phyloP scores from a whole-genome alignment of 306 rosid species.

The Argentina anserina region DNA sequence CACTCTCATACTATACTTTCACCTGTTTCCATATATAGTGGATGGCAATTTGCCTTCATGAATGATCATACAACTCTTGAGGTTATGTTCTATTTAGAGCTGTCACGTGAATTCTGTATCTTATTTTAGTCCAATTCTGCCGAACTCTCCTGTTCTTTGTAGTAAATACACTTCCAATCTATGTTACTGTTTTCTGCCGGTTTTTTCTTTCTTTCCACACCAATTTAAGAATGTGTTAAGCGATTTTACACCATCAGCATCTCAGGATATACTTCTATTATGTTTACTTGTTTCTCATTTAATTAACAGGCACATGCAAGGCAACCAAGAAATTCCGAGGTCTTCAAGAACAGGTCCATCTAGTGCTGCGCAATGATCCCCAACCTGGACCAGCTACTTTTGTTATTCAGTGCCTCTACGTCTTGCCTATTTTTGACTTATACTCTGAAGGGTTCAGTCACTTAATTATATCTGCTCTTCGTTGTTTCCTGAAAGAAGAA shows the following conservation, averaged over 20 bases:
- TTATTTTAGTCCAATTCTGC: not conserved
- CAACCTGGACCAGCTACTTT: constrained; percentile 84
- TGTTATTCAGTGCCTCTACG: constrained; percentile 69
- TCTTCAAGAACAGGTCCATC: constrained; percentile 76
- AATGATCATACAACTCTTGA: not conserved
- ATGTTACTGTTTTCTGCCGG: not conserved
- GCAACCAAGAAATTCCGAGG: constrained; percentile 82
- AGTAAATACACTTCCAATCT: not conserved
- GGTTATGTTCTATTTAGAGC: not conserved
- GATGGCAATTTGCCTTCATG: not conserved
- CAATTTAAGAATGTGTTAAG: not conserved
- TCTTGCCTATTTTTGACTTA: constrained; percentile 65
- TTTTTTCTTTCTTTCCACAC: not conserved
- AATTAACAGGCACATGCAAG: constrained; percentile 70
- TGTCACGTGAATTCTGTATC: not conserved
- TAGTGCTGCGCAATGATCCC: constrained; percentile 75
- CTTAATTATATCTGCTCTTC: constrained; percentile 70
- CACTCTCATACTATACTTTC: not conserved
- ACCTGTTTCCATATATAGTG: not conserved
- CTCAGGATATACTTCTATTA: constrained; percentile 19
- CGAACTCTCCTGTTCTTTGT: not conserved
- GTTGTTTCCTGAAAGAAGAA: constrained; percentile 56
- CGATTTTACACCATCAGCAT: not conserved
- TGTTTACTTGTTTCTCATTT: constrained; percentile 30
- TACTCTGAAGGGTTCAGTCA: constrained; percentile 79